A percentile compares a stretch with the other conserved stretches of the same genome.
phyloP scores from a whole-genome alignment of 495 filamentous ascomycete genomes.

The Stereocaulon alpinum region DNA sequence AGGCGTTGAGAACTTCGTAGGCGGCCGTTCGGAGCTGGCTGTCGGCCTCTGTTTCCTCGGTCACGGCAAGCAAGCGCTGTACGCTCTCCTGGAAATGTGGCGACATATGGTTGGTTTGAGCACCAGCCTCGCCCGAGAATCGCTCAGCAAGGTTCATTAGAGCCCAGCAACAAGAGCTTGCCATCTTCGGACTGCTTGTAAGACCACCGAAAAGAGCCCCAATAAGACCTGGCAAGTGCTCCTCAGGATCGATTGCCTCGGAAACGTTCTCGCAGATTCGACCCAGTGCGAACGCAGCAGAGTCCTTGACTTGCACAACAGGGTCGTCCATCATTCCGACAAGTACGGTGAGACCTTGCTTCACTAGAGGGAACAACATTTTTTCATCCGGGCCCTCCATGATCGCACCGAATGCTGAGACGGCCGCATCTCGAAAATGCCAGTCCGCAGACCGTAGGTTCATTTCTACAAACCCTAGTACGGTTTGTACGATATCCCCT shows the following conservation, averaged over 20 bases:
- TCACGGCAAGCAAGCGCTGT: slow-evolving; percentile 70
- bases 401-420: slow-evolving; percentile 96
- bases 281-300: slow-evolving; percentile 91
- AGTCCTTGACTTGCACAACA: slow-evolving; percentile 84
- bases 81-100: slow-evolving; percentile 91
- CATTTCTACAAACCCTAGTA: slow-evolving; percentile 80
- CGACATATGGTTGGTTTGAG: slow-evolving; percentile 71
- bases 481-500: slow-evolving; percentile 65
- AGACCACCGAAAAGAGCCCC: slow-evolving; percentile 81
- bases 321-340: slow-evolving; percentile 94
- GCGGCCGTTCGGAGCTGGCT: slow-evolving; percentile 91
- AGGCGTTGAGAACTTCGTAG: slow-evolving; percentile 94
- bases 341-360: slow-evolving; percentile 82
- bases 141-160: slow-evolving; percentile 96
- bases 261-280: slow-evolving; percentile 88
- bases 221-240: slow-evolving; percentile 75
- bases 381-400: slow-evolving; percentile 96
- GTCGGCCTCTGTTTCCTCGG: slow-evolving; percentile 74
- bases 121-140: slow-evolving; percentile 73
- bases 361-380: slow-evolving; percentile 79
- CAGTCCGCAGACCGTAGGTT: slow-evolving; percentile 86
- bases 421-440: slow-evolving; percentile 86
- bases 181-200: slow-evolving; percentile 90
- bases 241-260: slow-evolving; percentile 71
- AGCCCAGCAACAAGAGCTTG: slow-evolving; percentile 96